Conservation (phyloP, 2,329 filamentous ascomycete species). For the Fusarium algeriense region DNA sequence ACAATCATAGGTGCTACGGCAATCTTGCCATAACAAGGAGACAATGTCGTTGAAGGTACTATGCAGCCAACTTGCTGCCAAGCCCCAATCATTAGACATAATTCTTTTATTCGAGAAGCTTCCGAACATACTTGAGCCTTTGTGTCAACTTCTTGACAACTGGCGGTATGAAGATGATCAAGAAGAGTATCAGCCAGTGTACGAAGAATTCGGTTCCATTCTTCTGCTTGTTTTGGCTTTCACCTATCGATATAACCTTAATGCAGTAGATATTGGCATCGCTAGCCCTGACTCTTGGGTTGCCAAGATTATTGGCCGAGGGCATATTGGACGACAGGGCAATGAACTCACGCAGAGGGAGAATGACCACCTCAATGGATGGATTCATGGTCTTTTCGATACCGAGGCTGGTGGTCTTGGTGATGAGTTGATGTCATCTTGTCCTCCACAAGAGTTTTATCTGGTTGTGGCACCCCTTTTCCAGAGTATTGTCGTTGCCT, state of each 20-base stretch:
- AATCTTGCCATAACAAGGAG: conserved; percentile 78
- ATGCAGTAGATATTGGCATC: conserved; percentile 72
- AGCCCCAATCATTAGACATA: conserved; percentile 78
- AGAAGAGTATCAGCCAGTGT: conserved; percentile 85
- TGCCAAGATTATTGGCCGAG: conserved; percentile 71
- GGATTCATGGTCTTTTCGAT: conserved; percentile 83
- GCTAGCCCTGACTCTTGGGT: conserved; percentile 74
- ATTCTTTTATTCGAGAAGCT: conserved; percentile 81
- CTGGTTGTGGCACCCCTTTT: conserved; percentile 82
- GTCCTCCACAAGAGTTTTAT: conserved; percentile 86
- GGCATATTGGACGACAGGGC: conserved; percentile 67
- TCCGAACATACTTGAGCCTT: conserved; percentile 75
- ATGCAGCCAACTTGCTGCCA: conserved; percentile 79
- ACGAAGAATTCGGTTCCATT: conserved; percentile 86
- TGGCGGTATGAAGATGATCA: conserved; percentile 89
- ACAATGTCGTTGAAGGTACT: conserved; percentile 83
- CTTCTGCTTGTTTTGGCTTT: conserved; percentile 80
- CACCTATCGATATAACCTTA: conserved; percentile 79
- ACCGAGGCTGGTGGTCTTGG: conserved; percentile 78
- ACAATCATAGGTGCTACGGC: conserved; percentile 70
- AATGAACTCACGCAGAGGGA: conserved; percentile 75
- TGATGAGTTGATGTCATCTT: conserved; percentile 85
- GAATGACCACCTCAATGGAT: conserved; percentile 74
- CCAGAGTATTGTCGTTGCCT: conserved; percentile 78
- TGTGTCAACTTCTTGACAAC: conserved; percentile 80